A percentile compares a stretch with the other conserved stretches of the same genome.
phyloP scores from a whole-genome alignment of 148 eudicot species.

The Suaeda aralocaspica region DNA sequence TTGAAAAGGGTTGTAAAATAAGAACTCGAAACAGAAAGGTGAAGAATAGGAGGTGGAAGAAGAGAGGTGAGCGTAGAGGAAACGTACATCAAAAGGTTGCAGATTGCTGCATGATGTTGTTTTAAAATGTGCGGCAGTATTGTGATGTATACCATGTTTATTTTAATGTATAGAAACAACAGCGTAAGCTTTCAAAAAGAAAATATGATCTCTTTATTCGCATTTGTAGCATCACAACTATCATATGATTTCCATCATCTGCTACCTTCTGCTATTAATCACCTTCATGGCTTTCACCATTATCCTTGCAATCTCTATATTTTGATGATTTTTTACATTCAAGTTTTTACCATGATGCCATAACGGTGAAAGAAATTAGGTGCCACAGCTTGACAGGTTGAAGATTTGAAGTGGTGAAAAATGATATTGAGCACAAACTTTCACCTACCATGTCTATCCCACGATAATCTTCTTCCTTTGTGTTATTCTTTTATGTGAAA shows the following conservation, averaged over 20 bases:
- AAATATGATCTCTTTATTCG: conserved; percentile 12
- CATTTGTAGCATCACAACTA: background rate
- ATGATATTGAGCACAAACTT: too few species aligned
- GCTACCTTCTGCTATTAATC: too few species aligned
- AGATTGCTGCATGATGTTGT: conserved; percentile 24
- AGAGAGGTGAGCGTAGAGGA: conserved; percentile 7
- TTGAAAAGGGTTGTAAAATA: conserved; percentile 37
- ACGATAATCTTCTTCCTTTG: too few species aligned
- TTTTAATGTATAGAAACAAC: conserved; percentile 31
- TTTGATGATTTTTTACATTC: too few species aligned
- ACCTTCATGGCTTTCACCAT: too few species aligned
- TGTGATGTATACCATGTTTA: conserved; percentile 28
- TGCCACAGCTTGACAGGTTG: too few species aligned
- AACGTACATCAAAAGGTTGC: conserved; percentile 12
- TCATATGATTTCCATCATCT: background rate
- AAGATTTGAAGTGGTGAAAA: too few species aligned
- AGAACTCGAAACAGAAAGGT: conserved; percentile 23
- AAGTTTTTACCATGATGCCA: too few species aligned
- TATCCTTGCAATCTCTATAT: too few species aligned
- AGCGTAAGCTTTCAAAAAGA: conserved; percentile 22
- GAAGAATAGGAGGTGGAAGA: conserved; percentile 8
- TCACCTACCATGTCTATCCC: too few species aligned
- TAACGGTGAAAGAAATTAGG: too few species aligned
- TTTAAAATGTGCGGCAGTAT: conserved; percentile 23
- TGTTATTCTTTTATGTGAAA: too few species aligned